A percentile compares a stretch with the other conserved stretches of the same genome.
Evolutionary conservation across 2,329 filamentous ascomycete species (phyloP).

Genomic region (Talaromyces sp.): DNA sequence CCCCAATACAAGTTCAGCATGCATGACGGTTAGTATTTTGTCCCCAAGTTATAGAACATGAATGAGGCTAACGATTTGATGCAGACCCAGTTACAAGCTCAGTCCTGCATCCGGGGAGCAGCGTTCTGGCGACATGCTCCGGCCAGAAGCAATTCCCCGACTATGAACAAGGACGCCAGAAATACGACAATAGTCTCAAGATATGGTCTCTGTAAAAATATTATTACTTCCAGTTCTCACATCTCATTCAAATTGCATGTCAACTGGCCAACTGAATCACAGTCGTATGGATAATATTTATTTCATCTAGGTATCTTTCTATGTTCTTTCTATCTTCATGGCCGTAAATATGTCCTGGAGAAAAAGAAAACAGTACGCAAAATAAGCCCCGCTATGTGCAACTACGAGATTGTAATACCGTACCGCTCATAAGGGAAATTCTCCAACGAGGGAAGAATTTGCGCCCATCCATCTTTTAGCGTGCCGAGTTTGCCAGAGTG

Average conservation of each 20-base stretch:
- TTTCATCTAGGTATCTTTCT: neutral
- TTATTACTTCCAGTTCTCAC: neutral
- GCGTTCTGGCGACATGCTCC: slow-evolving; percentile 48
- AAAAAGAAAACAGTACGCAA: neutral
- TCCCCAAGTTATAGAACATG: neutral
- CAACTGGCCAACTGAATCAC: too few species aligned
- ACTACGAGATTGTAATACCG: slow-evolving; percentile 44
- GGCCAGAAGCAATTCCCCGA: slow-evolving; percentile 35
- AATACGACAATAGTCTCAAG: slow-evolving; percentile 35
- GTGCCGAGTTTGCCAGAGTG: slow-evolving; percentile 48
- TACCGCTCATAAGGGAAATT: slow-evolving; percentile 58
- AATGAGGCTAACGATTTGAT: slow-evolving; percentile 14
- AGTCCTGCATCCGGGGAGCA: slow-evolving; percentile 44
- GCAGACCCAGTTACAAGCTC: slow-evolving; percentile 44
- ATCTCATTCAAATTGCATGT: too few species aligned
- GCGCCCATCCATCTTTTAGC: slow-evolving; percentile 58
- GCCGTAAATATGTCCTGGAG: neutral
- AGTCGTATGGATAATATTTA: neutral
- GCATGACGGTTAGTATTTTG: slow-evolving; percentile 38
- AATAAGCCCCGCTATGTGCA: neutral
- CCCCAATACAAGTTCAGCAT: slow-evolving; percentile 41
- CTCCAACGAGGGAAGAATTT: slow-evolving; percentile 50
- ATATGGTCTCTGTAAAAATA: slow-evolving; percentile 31
- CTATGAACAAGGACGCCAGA: slow-evolving; percentile 9
- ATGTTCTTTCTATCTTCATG: neutral